Percentiles rank a stretch among this genome's conserved stretches.
phyloP scores from a whole-genome alignment of 2,329 filamentous ascomycete genomes.

The Diaporthe australafricana region DNA sequence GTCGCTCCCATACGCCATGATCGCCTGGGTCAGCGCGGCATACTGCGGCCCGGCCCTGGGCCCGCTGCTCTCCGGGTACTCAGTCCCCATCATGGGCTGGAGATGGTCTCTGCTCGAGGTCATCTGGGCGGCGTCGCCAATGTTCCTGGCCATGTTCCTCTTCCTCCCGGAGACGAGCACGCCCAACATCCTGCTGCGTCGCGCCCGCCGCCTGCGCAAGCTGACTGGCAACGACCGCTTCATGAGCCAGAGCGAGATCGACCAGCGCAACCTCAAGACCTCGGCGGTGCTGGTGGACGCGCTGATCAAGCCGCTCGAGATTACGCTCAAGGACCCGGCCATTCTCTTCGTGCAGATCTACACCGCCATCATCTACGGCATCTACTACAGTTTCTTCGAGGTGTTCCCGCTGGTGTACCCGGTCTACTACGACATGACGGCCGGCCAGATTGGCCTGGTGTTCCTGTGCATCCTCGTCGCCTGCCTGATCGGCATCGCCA shows the following conservation, averaged over 20 bases:
- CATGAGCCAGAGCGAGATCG: constrained; percentile 73
- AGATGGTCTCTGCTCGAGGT: constrained; percentile 75
- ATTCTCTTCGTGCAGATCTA: constrained; percentile 73
- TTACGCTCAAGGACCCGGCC: constrained; percentile 71
- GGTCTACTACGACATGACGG: constrained; percentile 68
- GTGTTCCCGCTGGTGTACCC: constrained; percentile 75
- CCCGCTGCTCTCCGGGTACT: constrained; percentile 70
- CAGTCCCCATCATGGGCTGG: constrained; percentile 68
- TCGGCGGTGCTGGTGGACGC: constrained; percentile 62
- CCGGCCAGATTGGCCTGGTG: constrained; percentile 68
- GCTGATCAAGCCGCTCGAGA: constrained; percentile 70
- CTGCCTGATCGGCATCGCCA: constrained; percentile 61
- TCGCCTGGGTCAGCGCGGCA: constrained; percentile 66
- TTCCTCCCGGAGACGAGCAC: constrained; percentile 73
- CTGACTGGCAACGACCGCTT: constrained; percentile 68
- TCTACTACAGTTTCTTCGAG: constrained; percentile 74
- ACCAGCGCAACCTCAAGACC: constrained; percentile 65
- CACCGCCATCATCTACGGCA: constrained; percentile 70
- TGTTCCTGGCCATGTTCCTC: constrained; percentile 71
- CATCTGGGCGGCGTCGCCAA: constrained; percentile 69
- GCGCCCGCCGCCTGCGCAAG: constrained; percentile 70
- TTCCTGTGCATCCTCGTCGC: constrained; percentile 72
- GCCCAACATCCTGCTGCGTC: constrained; percentile 69
- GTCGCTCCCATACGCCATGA: constrained; percentile 68
- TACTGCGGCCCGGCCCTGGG: constrained; percentile 64